Percentiles rank a stretch among this genome's conserved stretches.
These are phyloP conservation scores for Fusarium pseudonygamai DNA, from an alignment of 2,329 filamentous ascomycete genomes.

Conservation along the genomic window DNA sequence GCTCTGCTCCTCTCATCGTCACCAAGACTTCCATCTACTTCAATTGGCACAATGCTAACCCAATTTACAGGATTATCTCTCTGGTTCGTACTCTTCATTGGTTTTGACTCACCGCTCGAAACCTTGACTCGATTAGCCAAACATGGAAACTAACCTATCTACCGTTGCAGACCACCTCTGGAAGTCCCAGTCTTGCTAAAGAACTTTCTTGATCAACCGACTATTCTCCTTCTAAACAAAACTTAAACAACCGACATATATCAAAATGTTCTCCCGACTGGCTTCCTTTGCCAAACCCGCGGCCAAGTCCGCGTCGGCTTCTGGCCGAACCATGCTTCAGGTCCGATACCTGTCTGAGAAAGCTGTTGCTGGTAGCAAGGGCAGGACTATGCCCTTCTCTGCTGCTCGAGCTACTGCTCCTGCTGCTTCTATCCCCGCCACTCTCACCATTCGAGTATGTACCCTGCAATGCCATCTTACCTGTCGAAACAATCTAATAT, in stretches of 20 bases:
- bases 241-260: slow-evolving; percentile 17
- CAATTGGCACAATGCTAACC: slow-evolving; percentile 54
- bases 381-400: slow-evolving; percentile 71
- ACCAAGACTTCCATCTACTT: slow-evolving; percentile 7
- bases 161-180: slow-evolving; percentile 52
- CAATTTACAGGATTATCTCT: slow-evolving; percentile 74
- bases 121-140: slow-evolving; percentile 3
- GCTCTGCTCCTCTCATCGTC: neutral
- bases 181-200: slow-evolving; percentile 51
- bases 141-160: slow-evolving; percentile 33
- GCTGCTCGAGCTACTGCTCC: slow-evolving; percentile 69
- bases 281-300: slow-evolving; percentile 64
- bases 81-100: slow-evolving; percentile 63
- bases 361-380: slow-evolving; percentile 70
- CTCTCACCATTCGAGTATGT: slow-evolving; percentile 89
- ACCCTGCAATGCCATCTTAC: neutral
- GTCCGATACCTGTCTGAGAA: slow-evolving; percentile 50
- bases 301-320: slow-evolving; percentile 55
- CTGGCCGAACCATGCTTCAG: slow-evolving; percentile 53
- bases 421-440: slow-evolving; percentile 70
- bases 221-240: slow-evolving; percentile 9
- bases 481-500: slow-evolving; percentile 8
- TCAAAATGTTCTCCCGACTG: slow-evolving; percentile 68
- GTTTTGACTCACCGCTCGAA: slow-evolving; percentile 55
- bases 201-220: slow-evolving; percentile 28